Conservation (phyloP, 2,329 filamentous ascomycete species). For the Lomentospora prolificans region DNA sequence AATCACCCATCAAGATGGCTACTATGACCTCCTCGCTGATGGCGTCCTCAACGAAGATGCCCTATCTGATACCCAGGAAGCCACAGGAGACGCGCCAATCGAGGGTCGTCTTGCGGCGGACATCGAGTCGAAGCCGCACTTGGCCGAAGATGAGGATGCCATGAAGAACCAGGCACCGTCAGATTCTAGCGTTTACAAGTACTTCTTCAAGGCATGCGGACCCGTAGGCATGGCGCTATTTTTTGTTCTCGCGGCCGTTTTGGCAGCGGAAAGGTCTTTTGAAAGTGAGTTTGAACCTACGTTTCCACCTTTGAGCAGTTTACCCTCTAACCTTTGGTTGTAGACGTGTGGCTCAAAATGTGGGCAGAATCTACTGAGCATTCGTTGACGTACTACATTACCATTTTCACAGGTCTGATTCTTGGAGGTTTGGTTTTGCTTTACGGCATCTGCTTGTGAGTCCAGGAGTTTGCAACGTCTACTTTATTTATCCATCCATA, state of each 20-base stretch:
- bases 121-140: background rate
- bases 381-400: background rate
- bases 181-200: background rate
- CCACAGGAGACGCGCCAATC: background rate
- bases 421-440: background rate
- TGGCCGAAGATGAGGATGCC: background rate
- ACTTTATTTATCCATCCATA: background rate
- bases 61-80: background rate
- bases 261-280: background rate
- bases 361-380: background rate
- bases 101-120: background rate
- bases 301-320: background rate
- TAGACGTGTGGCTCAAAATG: constrained; percentile 16
- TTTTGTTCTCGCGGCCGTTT: background rate
- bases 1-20: background rate
- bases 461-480: too few relatives aligned
- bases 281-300: background rate
- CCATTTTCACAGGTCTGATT: background rate
- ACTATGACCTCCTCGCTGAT: background rate
- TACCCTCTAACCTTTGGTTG: constrained; percentile 14
- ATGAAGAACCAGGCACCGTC: background rate
- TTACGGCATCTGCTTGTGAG: background rate
- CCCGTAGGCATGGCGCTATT: background rate
- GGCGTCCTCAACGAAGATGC: background rate
- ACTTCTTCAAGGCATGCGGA: background rate